These are phyloP conservation scores for Aspergillus amoenus DNA, from an alignment of 2,329 filamentous ascomycete genomes.

Conservation along the genomic window DNA sequence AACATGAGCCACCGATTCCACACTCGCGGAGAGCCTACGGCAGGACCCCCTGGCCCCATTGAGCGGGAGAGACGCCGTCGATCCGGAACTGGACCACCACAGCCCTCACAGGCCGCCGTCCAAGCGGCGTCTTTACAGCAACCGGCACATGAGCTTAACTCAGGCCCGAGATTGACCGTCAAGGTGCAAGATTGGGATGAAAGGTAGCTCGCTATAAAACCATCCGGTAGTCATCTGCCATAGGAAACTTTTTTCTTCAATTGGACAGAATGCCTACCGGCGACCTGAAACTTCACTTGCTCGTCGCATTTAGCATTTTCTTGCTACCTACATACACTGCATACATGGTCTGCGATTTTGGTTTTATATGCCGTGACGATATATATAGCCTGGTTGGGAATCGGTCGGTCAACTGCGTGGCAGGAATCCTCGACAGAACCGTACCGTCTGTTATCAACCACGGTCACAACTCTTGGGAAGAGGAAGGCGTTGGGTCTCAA, in stretches of 20 bases:
- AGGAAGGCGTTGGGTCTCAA: slow-evolving; percentile 13
- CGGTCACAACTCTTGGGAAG: slow-evolving; percentile 4
- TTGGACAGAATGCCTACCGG: not conserved
- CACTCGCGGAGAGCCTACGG: slow-evolving; percentile 37
- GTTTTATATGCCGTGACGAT: slow-evolving; percentile 26
- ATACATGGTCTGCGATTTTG: slow-evolving; percentile 16
- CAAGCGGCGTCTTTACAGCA: slow-evolving; percentile 36
- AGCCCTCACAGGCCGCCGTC: slow-evolving; percentile 38
- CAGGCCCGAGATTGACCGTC: slow-evolving; percentile 30
- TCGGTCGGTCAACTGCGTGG: not conserved
- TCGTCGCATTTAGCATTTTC: slow-evolving; percentile 5
- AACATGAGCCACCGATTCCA: slow-evolving; percentile 63
- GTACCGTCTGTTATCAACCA: not conserved
- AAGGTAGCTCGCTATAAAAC: slow-evolving; percentile 18
- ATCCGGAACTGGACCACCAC: slow-evolving; percentile 59
- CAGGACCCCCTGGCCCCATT: slow-evolving; percentile 42
- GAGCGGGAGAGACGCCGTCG: slow-evolving; percentile 62
- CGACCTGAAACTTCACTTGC: not conserved
- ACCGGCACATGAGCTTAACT: slow-evolving; percentile 29
- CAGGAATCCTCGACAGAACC: not conserved
- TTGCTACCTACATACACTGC: slow-evolving; percentile 9
- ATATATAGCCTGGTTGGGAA: slow-evolving; percentile 21
- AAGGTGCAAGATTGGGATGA: slow-evolving; percentile 41
- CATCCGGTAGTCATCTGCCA: not conserved
- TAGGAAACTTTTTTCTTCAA: not conserved